Conservation (phyloP, 129 eudicot species). For the Ambrosia trifida region DNA sequence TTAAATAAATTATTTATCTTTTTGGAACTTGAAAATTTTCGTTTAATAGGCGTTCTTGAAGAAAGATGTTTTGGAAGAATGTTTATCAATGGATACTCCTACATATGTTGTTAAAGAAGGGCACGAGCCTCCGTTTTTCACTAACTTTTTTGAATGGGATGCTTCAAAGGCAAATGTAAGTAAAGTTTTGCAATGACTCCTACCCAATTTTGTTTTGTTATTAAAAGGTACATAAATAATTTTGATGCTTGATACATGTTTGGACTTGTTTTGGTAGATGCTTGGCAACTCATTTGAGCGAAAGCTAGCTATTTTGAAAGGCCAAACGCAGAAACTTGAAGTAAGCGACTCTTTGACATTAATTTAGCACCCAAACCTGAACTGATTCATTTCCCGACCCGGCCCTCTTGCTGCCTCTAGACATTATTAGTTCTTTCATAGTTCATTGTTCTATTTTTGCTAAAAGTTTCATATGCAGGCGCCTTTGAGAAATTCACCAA, state of each 20-base stretch:
- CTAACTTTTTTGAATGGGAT: constrained; percentile 80
- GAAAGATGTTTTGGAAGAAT: constrained; percentile 55
- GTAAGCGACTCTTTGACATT: constrained; percentile 39
- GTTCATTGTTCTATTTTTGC: neutral
- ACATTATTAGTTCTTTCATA: constrained; percentile 14
- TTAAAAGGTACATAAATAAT: neutral
- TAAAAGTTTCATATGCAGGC: constrained; percentile 30
- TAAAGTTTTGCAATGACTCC: neutral
- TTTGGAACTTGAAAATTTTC: neutral
- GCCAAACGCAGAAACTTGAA: constrained; percentile 49
- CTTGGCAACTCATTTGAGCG: constrained; percentile 88
- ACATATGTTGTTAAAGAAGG: constrained; percentile 73
- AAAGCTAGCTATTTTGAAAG: constrained; percentile 68
- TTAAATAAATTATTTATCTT: neutral
- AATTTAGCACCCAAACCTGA: constrained; percentile 4
- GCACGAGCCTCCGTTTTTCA: constrained; percentile 73
- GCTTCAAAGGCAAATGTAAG: constrained; percentile 70
- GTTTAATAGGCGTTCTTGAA: constrained; percentile 59
- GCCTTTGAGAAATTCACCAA: constrained; percentile 39
- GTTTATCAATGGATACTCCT: constrained; percentile 57
- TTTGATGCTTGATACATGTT: constrained; percentile 3
- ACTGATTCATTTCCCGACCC: neutral
- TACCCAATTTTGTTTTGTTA: neutral
- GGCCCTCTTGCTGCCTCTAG: neutral
- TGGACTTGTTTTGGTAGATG: constrained; percentile 49